These are phyloP conservation scores for Trametes cinnabarina DNA, from an alignment of 768 basidiomycete species.

Conservation along the genomic window DNA sequence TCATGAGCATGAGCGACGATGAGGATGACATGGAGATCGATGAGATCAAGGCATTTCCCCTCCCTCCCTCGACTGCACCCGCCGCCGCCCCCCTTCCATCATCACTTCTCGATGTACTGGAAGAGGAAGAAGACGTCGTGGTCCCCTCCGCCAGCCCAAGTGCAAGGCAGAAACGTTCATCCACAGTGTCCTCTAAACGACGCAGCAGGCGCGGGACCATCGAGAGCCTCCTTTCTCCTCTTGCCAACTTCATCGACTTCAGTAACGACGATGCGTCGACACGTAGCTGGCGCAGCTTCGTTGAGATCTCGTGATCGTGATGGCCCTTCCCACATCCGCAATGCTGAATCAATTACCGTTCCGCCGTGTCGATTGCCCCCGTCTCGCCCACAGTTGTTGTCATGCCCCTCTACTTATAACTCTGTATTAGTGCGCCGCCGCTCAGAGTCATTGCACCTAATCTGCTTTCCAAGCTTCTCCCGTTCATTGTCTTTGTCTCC, in stretches of 20 bases:
- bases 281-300: constrained; percentile 63
- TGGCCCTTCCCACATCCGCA: background rate
- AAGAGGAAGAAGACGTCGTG: constrained; percentile 31
- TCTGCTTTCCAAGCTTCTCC: background rate
- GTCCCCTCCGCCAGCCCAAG: constrained; percentile 1
- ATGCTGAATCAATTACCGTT: background rate
- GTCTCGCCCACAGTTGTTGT: background rate
- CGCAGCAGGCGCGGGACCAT: constrained; percentile 42
- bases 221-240: constrained; percentile 49
- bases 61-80: constrained; percentile 14
- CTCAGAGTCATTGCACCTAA: background rate
- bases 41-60: constrained; percentile 34
- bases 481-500: background rate
- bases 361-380: background rate
- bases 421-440: background rate
- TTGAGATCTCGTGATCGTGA: constrained; percentile 43
- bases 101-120: constrained; percentile 25
- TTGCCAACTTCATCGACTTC: constrained; percentile 66
- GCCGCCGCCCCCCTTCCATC: background rate
- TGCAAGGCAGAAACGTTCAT: constrained; percentile 7
- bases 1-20: constrained; percentile 69
- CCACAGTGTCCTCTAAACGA: constrained; percentile 17
- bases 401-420: background rate
- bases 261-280: constrained; percentile 42
- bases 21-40: constrained; percentile 43